Conservation (phyloP, 2,329 filamentous ascomycete species). For the Coleophoma crateriformis region DNA sequence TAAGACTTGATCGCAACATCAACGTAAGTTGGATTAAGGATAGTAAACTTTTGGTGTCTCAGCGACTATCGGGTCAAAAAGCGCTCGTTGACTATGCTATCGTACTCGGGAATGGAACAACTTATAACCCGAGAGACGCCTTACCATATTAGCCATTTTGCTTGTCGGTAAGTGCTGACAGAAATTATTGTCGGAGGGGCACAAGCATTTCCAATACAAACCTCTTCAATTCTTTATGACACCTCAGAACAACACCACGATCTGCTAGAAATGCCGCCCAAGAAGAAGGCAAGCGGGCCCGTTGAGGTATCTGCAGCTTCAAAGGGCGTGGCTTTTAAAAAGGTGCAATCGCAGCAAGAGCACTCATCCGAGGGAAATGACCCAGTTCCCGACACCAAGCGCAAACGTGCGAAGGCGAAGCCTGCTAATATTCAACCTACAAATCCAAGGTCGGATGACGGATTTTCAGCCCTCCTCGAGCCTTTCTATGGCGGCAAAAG, state of each 20-base stretch:
- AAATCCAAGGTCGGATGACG: constrained; percentile 21
- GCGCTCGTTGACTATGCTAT: no score
- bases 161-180: not conserved
- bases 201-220: not conserved
- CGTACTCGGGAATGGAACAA: no score
- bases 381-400: constrained; percentile 13
- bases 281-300: constrained; percentile 17
- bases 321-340: constrained; percentile 7
- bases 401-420: constrained; percentile 15
- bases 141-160: no score
- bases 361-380: not conserved
- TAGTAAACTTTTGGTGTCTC: no score
- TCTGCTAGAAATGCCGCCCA: constrained; percentile 15
- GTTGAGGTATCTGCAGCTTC: constrained; percentile 13
- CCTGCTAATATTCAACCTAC: constrained; percentile 13
- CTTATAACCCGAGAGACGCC: no score
- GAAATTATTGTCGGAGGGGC: not conserved
- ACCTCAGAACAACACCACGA: not conserved
- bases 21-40: no score
- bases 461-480: constrained; percentile 59
- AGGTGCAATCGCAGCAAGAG: not conserved
- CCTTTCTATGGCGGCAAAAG: constrained; percentile 67
- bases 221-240: not conserved
- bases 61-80: no score
- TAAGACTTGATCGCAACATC: no score